Conservation (phyloP, 441 rosid genomes). For the Erodium moschatum region DNA sequence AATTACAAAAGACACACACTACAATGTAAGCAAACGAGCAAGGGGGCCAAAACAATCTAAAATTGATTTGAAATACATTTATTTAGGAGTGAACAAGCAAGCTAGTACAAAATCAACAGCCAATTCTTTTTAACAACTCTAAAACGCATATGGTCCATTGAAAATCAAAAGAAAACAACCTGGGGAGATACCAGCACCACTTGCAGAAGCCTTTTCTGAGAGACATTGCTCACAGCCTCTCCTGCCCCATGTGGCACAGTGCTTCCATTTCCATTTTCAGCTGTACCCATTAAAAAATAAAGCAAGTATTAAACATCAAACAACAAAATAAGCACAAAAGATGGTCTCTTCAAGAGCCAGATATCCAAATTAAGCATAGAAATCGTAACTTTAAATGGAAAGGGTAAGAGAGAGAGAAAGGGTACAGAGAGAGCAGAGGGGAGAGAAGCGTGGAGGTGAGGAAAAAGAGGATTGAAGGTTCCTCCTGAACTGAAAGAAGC, state of each 20-base stretch:
- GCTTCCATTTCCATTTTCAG: conserved; percentile 36
- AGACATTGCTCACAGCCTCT: conserved; percentile 33
- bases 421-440: conserved; percentile 34
- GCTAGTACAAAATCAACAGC: background rate
- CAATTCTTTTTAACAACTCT: background rate
- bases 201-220: conserved; percentile 58
- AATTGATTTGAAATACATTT: background rate
- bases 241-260: conserved; percentile 42
- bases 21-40: background rate
- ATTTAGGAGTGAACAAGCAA: background rate
- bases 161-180: conserved; percentile 27
- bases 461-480: conserved; percentile 25
- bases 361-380: background rate
- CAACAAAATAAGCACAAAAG: conserved; percentile 3
- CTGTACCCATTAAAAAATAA: conserved; percentile 24
- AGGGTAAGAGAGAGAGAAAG: background rate
- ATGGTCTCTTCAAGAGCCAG: too few relatives aligned
- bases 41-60: background rate
- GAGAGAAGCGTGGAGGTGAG: conserved; percentile 27
- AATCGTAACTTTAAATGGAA: background rate
- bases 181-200: conserved; percentile 91
- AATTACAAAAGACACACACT: background rate
- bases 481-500: conserved; percentile 27
- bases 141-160: background rate
- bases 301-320: too few relatives aligned